These are phyloP conservation scores for Maudiozyma bulderi DNA, from an alignment of 805 yeast genomes.

Conservation along the genomic window DNA sequence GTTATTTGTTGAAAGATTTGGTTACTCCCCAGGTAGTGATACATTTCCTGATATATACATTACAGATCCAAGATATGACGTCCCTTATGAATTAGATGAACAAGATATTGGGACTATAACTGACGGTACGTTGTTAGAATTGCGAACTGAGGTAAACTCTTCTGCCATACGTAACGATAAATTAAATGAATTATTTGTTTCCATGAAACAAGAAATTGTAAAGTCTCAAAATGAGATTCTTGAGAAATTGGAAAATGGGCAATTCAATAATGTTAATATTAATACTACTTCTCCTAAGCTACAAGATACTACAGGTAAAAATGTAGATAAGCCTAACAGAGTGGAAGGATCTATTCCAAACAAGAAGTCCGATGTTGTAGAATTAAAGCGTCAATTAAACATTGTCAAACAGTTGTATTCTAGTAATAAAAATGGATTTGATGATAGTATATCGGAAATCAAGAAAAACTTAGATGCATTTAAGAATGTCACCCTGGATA, in stretches of 20 bases:
- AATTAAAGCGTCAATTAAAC: constrained; percentile 49
- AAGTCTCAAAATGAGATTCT: constrained; percentile 10
- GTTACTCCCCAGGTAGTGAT: constrained; percentile 64
- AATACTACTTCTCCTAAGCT: not conserved
- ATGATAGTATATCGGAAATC: constrained; percentile 36
- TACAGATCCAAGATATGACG: constrained; percentile 46
- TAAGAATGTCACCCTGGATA: constrained; percentile 36
- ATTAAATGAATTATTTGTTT: constrained; percentile 5
- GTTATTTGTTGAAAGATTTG: constrained; percentile 77
- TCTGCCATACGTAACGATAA: not conserved
- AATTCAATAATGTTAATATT: not conserved
- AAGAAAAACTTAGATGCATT: constrained; percentile 41
- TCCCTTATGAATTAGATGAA: constrained; percentile 78
- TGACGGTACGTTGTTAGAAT: constrained; percentile 52
- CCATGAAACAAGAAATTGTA: constrained; percentile 9
- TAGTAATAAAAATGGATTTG: constrained; percentile 17
- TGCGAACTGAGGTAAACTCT: constrained; percentile 19
- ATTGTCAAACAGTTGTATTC: not conserved
- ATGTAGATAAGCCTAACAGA: not conserved
- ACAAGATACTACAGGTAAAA: no score
- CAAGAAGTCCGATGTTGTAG: constrained; percentile 19
- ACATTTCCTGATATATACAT: constrained; percentile 73
- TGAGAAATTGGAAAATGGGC: not conserved
- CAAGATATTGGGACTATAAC: constrained; percentile 45
- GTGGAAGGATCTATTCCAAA: not conserved